These are phyloP conservation scores for Ascochyta koolunga DNA, from an alignment of 2,329 filamentous ascomycete genomes.

Conservation along the genomic window DNA sequence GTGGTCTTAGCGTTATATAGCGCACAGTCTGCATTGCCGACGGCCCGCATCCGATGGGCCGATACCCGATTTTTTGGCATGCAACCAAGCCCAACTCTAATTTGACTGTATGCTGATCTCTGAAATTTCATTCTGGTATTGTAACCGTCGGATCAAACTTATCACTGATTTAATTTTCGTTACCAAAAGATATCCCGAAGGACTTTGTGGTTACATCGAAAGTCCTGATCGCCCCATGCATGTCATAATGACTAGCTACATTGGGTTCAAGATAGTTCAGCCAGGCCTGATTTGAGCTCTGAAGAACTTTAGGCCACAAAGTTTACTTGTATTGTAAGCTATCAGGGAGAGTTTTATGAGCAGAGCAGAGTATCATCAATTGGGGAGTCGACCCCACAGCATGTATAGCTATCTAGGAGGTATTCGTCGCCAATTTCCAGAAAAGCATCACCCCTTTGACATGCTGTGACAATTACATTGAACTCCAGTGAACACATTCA, in stretches of 20 bases:
- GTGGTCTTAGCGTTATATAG: conserved; percentile 5
- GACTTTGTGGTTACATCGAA: background rate
- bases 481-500: background rate
- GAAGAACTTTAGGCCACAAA: too few species aligned
- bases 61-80: conserved; percentile 10
- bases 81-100: conserved; percentile 14
- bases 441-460: background rate
- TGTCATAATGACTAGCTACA: too few species aligned
- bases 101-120: conserved; percentile 14
- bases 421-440: background rate
- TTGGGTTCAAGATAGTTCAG: too few species aligned
- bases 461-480: background rate
- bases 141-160: background rate
- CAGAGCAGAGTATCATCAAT: too few species aligned
- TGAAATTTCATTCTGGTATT: background rate
- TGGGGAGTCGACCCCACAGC: too few species aligned
- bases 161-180: background rate
- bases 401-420: background rate
- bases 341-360: background rate
- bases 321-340: background rate
- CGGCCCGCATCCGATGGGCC: conserved; percentile 17
- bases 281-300: too few species aligned
- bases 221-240: too few species aligned
- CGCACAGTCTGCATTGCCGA: conserved; percentile 11
- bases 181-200: background rate